Conservation (phyloP, 78 protist genomes). For the Bigelowiella natans region DNA sequence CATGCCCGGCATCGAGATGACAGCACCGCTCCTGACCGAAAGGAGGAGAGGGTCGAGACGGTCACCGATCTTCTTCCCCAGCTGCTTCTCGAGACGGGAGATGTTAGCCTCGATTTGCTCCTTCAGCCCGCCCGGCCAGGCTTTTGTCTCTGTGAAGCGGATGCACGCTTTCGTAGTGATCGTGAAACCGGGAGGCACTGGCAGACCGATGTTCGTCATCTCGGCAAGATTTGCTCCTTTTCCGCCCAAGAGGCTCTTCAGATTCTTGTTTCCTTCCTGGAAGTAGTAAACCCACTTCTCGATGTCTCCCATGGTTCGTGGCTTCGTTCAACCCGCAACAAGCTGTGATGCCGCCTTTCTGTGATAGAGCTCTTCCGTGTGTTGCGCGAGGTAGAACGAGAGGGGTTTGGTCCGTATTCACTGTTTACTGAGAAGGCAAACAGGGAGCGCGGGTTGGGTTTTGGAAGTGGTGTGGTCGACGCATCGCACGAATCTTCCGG, state of each 20-base stretch:
- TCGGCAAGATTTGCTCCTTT: conserved; percentile 55
- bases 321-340: too few relatives aligned
- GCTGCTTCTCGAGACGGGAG: conserved; percentile 19
- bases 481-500: too few relatives aligned
- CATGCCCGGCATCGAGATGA: conserved; percentile 49
- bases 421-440: too few relatives aligned
- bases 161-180: conserved; percentile 50
- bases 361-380: too few relatives aligned
- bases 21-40: conserved; percentile 59
- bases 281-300: conserved; percentile 12
- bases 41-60: conserved; percentile 53
- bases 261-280: background rate
- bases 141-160: background rate
- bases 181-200: conserved; percentile 62
- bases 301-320: too few relatives aligned
- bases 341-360: too few relatives aligned
- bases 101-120: conserved; percentile 8
- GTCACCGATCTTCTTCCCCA: conserved; percentile 40
- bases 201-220: conserved; percentile 53
- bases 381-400: too few relatives aligned
- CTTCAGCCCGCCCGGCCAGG: conserved; percentile 7
- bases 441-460: too few relatives aligned
- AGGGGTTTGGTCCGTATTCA: too few relatives aligned
- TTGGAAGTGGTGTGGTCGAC: too few relatives aligned
- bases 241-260: conserved; percentile 55